Evolutionary conservation across 352 stramenopile species (phyloP), one percentile per base, ranked within the genome.

Genomic region (Phytopythium mirpurense): DNA sequence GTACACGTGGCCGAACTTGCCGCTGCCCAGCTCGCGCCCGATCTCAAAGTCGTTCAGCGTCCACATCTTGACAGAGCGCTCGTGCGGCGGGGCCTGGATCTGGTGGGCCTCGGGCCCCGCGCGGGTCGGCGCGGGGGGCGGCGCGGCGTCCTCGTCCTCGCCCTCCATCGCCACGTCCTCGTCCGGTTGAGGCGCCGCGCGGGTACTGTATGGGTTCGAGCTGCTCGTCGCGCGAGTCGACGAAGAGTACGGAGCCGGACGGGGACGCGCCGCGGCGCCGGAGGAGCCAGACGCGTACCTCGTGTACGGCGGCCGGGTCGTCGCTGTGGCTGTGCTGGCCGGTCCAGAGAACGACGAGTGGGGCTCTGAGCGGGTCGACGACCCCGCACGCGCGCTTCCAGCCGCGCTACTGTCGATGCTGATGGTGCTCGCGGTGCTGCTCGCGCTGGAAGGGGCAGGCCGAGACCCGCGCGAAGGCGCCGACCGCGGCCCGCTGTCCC

Each of bases 1-100:
- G 51, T 94, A 97, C 34, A 97, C 89, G 46, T 91, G 78, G 1
- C 83, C 89, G 55, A 97, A 97, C 58, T 95, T 96, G 45, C 89
- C 89, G 6, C 69, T 74, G 5, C 89, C 89, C 1, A 97, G 66
- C 19, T 87, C 69, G 5, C 83, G 74, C 0, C 87, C 86, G 43
- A 96, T 90, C 45, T 90, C 77, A 65, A 96, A 96, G 67, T 96
- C 87, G 18, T 76, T 62, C 26, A 95, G 65, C 43, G 70, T 93
- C 88, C 88, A 96, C 12, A 75, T 68, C 44, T 86, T 89, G 15
- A 57, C 59, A 0, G 47, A 48, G 26, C 72, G 68, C 9, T 67
- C 57, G 7, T 56, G 56, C 24, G 49, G 26, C 6, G 64, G 57
- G 18, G 53, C 48, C 15, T 59, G 51, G 2, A 51, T 36, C 40